phyloP scores from a whole-genome alignment of 2,329 filamentous ascomycete species.

The Neonectria neomacrospora region DNA sequence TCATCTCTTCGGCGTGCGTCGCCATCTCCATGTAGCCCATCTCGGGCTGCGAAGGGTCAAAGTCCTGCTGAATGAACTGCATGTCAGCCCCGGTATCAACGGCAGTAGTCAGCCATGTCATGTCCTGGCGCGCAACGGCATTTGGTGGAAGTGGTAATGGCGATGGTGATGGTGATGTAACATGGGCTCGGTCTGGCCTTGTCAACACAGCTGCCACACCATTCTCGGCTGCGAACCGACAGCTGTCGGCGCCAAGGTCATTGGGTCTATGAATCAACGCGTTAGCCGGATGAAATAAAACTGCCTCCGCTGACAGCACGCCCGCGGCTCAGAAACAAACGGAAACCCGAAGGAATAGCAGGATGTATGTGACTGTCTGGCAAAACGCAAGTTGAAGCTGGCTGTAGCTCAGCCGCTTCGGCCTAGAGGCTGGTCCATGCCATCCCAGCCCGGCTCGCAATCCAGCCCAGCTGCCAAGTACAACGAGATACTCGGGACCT shows the following conservation, averaged over 20 bases:
- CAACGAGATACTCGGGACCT: conserved; percentile 29
- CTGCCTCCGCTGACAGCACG: background rate
- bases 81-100: conserved; percentile 35
- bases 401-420: conserved; percentile 19
- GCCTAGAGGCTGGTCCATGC: conserved; percentile 16
- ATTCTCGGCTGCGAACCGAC: conserved; percentile 1
- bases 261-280: conserved; percentile 12
- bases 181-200: conserved; percentile 5
- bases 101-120: conserved; percentile 18
- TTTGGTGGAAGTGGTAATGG: background rate
- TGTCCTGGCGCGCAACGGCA: conserved; percentile 19
- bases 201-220: conserved; percentile 22
- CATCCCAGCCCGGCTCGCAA: conserved; percentile 25
- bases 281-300: conserved; percentile 20
- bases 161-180: conserved; percentile 9
- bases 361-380: conserved; percentile 22
- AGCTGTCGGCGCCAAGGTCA: background rate
- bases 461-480: conserved; percentile 18
- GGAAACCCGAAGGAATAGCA: background rate
- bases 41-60: conserved; percentile 64
- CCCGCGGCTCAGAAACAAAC: conserved; percentile 8
- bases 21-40: conserved; percentile 66
- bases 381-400: conserved; percentile 1
- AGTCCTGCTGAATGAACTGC: conserved; percentile 58
- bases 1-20: conserved; percentile 62